phyloP scores from a whole-genome alignment of 225 moss, liverwort and hornwort species.

The Ulota crispa region DNA sequence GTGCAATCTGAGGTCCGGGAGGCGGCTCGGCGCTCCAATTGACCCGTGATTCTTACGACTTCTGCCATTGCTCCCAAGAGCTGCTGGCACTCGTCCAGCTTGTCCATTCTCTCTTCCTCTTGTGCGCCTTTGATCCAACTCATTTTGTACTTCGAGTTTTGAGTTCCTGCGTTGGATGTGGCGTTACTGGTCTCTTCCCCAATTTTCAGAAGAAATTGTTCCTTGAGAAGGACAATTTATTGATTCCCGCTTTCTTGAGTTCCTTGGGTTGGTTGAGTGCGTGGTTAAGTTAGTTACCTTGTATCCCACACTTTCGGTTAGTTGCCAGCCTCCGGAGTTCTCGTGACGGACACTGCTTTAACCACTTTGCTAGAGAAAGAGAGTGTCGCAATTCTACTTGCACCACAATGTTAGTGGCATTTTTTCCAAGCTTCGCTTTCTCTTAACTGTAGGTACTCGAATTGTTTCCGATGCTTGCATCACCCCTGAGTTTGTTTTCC shows the following conservation, averaged over 20 bases:
- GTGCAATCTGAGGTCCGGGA: constrained; percentile 10
- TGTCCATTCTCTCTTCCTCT: background rate
- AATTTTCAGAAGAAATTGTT: background rate
- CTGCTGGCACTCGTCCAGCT: background rate
- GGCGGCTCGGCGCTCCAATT: constrained; percentile 18
- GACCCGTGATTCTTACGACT: constrained; percentile 21
- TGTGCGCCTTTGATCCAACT: background rate
- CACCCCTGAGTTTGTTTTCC: background rate
- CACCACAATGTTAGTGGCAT: background rate
- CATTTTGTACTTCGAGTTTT: background rate
- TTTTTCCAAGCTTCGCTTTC: background rate
- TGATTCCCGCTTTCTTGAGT: background rate
- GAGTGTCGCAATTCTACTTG: too few relatives aligned
- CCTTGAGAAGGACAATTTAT: constrained; percentile 1
- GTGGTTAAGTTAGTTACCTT: background rate
- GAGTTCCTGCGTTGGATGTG: background rate
- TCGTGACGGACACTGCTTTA: background rate
- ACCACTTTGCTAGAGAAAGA: background rate
- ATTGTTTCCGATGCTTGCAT: background rate
- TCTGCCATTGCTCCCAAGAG: background rate
- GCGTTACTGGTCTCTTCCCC: background rate
- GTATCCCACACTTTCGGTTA: background rate
- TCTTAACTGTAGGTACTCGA: background rate
- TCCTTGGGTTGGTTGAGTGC: constrained; percentile 1
- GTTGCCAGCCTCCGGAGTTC: too few relatives aligned